A percentile compares a stretch with the other conserved stretches of the same genome.
Evolutionary conservation across 768 basidiomycete genomes (phyloP).

Genomic region (Hortiboletus flavorubellus): DNA sequence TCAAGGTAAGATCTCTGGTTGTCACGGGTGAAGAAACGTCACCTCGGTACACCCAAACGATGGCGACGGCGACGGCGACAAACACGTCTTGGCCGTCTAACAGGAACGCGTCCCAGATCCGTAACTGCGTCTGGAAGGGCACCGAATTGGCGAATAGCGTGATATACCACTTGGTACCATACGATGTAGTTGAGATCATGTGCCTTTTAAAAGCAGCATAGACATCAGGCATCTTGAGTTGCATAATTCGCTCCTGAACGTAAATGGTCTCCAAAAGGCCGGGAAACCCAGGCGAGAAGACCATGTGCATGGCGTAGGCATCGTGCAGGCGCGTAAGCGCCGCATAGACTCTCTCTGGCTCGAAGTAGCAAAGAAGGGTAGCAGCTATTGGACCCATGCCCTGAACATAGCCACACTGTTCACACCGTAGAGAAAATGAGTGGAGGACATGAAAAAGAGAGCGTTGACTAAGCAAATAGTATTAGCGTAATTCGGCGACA

Average conservation of each 20-base stretch:
- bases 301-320: slow-evolving; percentile 78
- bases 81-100: slow-evolving; percentile 90
- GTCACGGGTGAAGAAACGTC: slow-evolving; percentile 21
- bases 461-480: slow-evolving; percentile 64
- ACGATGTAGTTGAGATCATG: slow-evolving; percentile 89
- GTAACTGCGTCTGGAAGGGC: slow-evolving; percentile 90
- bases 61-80: slow-evolving; percentile 77
- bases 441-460: slow-evolving; percentile 94
- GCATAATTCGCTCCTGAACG: slow-evolving; percentile 86
- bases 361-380: slow-evolving; percentile 90
- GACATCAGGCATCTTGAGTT: slow-evolving; percentile 86
- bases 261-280: slow-evolving; percentile 96
- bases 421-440: slow-evolving; percentile 82
- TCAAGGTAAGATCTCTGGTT: slow-evolving; percentile 2
- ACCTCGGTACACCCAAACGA: slow-evolving; percentile 93
- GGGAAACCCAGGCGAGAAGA: slow-evolving; percentile 94
- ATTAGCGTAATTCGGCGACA: slow-evolving; percentile 8
- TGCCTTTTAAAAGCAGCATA: slow-evolving; percentile 83
- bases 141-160: slow-evolving; percentile 95
- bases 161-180: slow-evolving; percentile 99
- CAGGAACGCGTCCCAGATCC: slow-evolving; percentile 93
- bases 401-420: slow-evolving; percentile 91
- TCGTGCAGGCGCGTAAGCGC: slow-evolving; percentile 87
- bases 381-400: slow-evolving; percentile 99
- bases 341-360: slow-evolving; percentile 84